phyloP scores from a whole-genome alignment of 352 stramenopile species.

The Phytophthora fragariaefolia region DNA sequence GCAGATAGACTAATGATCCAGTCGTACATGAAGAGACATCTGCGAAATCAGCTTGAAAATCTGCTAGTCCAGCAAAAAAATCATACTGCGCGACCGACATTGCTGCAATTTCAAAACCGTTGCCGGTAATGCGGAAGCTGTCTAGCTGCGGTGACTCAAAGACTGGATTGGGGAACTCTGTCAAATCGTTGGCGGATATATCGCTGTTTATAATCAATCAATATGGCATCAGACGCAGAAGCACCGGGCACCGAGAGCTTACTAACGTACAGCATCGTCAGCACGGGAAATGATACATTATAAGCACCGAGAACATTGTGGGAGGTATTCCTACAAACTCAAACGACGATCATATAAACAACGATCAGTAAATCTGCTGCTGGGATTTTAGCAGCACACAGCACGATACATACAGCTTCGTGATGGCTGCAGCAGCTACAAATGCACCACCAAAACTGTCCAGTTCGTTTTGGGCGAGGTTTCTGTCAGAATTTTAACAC shows the following conservation, averaged over 20 bases:
- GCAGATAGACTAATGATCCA: conserved; percentile 61
- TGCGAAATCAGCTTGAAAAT: conserved; percentile 63
- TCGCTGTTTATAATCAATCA: conserved; percentile 41
- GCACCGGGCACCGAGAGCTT: no score
- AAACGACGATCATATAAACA: not conserved
- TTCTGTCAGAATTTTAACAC: no score
- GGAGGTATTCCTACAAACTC: conserved; percentile 51
- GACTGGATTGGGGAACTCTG: conserved; percentile 50
- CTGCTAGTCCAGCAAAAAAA: conserved; percentile 65
- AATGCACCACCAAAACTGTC: conserved; percentile 39
- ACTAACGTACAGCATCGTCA: conserved; percentile 52
- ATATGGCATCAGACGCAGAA: not conserved
- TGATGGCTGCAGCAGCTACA: conserved; percentile 37
- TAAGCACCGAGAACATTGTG: conserved; percentile 53
- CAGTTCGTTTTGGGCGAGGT: conserved; percentile 57
- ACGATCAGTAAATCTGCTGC: not conserved
- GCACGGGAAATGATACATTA: conserved; percentile 41
- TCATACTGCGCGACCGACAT: conserved; percentile 66
- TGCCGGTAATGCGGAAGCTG: conserved; percentile 52
- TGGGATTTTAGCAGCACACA: not conserved
- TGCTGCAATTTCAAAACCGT: conserved; percentile 62
- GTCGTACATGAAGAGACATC: conserved; percentile 52
- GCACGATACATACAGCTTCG: conserved; percentile 46
- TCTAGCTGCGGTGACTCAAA: conserved; percentile 56
- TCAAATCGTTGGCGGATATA: conserved; percentile 58